phyloP scores from a whole-genome alignment of 2,329 filamentous ascomycete species.

The Colletotrichum scovillei region DNA sequence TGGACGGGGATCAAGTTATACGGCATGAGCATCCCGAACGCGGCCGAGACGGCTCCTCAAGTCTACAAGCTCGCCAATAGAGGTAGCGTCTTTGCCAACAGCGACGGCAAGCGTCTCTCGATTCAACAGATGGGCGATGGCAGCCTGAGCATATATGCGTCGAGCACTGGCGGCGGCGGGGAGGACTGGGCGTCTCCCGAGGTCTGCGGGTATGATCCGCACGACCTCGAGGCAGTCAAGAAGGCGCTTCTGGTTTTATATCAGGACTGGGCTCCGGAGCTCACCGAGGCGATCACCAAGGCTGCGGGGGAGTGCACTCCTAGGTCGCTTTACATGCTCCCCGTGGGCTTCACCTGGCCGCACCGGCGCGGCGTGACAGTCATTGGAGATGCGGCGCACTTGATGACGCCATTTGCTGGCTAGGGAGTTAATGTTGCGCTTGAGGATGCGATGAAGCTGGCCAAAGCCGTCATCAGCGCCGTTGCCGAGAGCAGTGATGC shows the following conservation, averaged over 20 bases:
- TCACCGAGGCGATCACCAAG: slow-evolving; percentile 55
- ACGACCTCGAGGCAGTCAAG: slow-evolving; percentile 51
- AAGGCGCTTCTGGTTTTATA: slow-evolving; percentile 50
- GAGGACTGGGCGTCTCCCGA: slow-evolving; percentile 49
- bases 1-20: slow-evolving; percentile 59
- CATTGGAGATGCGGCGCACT: slow-evolving; percentile 70
- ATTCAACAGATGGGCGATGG: slow-evolving; percentile 59
- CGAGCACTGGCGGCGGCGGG: slow-evolving; percentile 51
- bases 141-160: slow-evolving; percentile 53
- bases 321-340: slow-evolving; percentile 64
- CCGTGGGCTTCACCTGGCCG: slow-evolving; percentile 60
- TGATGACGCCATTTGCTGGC: slow-evolving; percentile 69
- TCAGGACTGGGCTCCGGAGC: slow-evolving; percentile 53
- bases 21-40: slow-evolving; percentile 54
- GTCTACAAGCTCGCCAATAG: slow-evolving; percentile 57
- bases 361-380: slow-evolving; percentile 61
- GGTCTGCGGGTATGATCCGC: slow-evolving; percentile 57
- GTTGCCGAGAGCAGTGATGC: slow-evolving; percentile 36
- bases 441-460: slow-evolving; percentile 63
- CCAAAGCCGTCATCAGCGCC: slow-evolving; percentile 51
- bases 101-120: slow-evolving; percentile 53
- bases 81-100: slow-evolving; percentile 58
- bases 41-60: slow-evolving; percentile 53
- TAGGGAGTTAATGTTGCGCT: slow-evolving; percentile 70
- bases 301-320: slow-evolving; percentile 51